These are phyloP conservation scores for Musa schizocarpa DNA, from an alignment of 176 grass and related monocot species.

Conservation along the genomic window DNA sequence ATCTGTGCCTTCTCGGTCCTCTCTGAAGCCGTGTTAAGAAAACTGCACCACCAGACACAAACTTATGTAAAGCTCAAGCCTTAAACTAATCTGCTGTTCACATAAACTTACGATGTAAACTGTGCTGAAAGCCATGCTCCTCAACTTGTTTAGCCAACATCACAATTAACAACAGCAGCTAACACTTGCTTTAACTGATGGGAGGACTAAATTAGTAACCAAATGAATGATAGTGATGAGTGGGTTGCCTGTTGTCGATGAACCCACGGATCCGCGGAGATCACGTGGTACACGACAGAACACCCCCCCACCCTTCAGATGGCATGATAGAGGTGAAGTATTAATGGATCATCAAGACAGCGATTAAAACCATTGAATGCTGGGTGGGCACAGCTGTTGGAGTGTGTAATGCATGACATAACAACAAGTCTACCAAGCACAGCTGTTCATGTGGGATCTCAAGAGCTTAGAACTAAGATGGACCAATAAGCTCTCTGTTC, in stretches of 20 bases:
- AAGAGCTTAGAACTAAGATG: neutral
- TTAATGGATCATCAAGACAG: neutral
- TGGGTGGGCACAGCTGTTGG: neutral
- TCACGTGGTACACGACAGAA: no score
- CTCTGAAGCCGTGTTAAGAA: neutral
- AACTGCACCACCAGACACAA: neutral
- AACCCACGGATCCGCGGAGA: no score
- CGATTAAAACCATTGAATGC: neutral
- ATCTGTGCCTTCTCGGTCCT: neutral
- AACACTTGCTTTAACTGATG: neutral
- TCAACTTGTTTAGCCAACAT: neutral
- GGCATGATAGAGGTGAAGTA: neutral
- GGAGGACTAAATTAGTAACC: neutral
- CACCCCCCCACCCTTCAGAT: neutral
- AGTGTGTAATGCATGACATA: neutral
- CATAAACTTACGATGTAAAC: neutral
- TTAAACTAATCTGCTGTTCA: no score
- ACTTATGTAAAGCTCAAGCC: no score
- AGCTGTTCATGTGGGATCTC: neutral
- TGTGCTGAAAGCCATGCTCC: neutral
- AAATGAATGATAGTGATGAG: slow-evolving; percentile 1
- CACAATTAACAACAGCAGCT: neutral
- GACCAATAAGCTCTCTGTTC: neutral
- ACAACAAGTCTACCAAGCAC: neutral
- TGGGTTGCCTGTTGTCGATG: neutral